Evolutionary conservation across 495 filamentous ascomycete species (phyloP), one percentile per base, ranked within the genome.

Genomic region (Penicillium psychrofluorescens): DNA sequence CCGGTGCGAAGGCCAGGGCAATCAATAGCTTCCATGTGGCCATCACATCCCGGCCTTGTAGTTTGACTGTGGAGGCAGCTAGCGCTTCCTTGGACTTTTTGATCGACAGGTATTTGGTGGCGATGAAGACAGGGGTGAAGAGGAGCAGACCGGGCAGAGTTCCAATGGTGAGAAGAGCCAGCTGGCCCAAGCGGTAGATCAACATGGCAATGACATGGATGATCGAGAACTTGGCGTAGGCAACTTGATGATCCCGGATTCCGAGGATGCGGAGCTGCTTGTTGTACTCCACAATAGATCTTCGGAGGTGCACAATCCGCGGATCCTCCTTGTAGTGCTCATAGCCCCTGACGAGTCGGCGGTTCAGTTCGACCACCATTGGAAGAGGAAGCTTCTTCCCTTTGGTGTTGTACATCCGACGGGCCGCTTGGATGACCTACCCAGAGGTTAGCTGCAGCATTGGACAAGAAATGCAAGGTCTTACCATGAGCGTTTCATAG

Each of bases 1-100:
- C 67, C 0, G 92, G 92, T 7, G 90, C 87, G 53, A 99, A 81
- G 11, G 82, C 89, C 55, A 97, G 72, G 29, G 91, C 80, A 16
- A 97, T 90, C 8, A 99, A 81, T 10, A 99, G 76, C 62, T 99
- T 99, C 92, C 92, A 99, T 0, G 92, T 97, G 0, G 92, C 92
- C 73, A 99, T 91, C 16, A 99, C 92, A 62, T 99, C 92, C 30
- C 83, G 79, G 12, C 87, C 92, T 59, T 94, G 84, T 27, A 99
- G 77, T 59, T 99, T 99, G 49, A 99, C 92, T 2, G 84, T 86
- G 8, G 90, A 95, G 14, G 84, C 90, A 4, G 90, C 91, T 22
- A 99, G 77, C 0, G 92, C 92, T 62, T 92, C 85, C 49, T 79
- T 81, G 0, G 91, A 88, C 66, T 99, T 99, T 51, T 81, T 85